phyloP scores from a whole-genome alignment of 2,329 filamentous ascomycete genomes.

The Apiospora koreana region DNA sequence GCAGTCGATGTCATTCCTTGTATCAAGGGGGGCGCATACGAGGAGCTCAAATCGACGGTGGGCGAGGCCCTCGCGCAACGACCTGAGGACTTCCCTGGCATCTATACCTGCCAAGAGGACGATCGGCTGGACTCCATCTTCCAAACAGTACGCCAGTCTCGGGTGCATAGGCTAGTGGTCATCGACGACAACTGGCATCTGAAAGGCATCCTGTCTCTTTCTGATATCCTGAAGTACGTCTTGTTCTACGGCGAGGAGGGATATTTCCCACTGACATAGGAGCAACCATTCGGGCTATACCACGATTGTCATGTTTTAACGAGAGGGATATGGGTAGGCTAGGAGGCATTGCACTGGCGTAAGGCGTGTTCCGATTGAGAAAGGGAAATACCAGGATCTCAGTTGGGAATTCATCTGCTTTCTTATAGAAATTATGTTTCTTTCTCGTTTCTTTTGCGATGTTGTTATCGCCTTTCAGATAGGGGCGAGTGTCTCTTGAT shows the following conservation, averaged over 20 bases:
- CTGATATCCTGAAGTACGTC: constrained; percentile 95
- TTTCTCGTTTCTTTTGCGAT: not conserved
- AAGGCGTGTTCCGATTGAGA: constrained; percentile 26
- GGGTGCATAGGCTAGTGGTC: constrained; percentile 90
- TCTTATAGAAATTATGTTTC: constrained; percentile 13
- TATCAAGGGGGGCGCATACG: constrained; percentile 91
- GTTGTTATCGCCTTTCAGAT: not conserved
- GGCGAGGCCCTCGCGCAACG: constrained; percentile 88
- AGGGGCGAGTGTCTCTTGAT: not conserved
- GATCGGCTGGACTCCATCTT: constrained; percentile 95
- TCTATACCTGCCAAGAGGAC: constrained; percentile 91
- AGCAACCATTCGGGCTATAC: not conserved
- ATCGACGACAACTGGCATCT: constrained; percentile 88
- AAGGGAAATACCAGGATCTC: constrained; percentile 25
- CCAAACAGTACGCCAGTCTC: constrained; percentile 91
- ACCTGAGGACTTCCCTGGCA: constrained; percentile 89
- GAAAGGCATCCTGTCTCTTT: constrained; percentile 87
- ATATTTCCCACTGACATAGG: constrained; percentile 24
- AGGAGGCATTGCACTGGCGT: constrained; percentile 34
- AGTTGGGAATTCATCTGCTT: constrained; percentile 14
- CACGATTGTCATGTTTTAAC: constrained; percentile 8
- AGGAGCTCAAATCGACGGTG: constrained; percentile 82
- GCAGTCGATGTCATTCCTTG: constrained; percentile 95
- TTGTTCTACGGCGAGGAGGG: constrained; percentile 76
- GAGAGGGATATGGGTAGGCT: constrained; percentile 14